Conservation (phyloP, 2,329 filamentous ascomycete species). For the Ambrosiella beaveri region DNA sequence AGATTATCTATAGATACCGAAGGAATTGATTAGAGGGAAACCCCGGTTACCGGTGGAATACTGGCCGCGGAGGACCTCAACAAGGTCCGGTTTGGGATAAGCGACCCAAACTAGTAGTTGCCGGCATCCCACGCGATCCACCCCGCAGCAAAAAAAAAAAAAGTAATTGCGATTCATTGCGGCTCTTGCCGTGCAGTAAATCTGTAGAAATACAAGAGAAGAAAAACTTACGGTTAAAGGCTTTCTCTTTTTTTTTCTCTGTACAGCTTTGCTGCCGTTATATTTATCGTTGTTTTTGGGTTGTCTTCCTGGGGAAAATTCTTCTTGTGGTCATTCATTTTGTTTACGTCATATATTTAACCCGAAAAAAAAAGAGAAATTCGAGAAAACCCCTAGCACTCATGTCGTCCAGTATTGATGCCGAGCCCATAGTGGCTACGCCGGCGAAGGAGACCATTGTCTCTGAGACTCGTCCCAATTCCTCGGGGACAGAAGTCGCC, state of each 20-base stretch:
- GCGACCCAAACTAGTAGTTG: not conserved
- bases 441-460: not conserved
- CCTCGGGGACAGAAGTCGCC: not conserved
- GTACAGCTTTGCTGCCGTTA: constrained; percentile 1
- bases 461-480: not conserved
- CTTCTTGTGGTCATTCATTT: not conserved
- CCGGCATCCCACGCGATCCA: not conserved
- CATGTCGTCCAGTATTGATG: not conserved
- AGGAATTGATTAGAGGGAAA: no score
- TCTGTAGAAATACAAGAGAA: not conserved
- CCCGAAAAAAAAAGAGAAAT: not conserved
- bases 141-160: not conserved
- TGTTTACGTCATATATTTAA: not conserved
- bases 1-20: no score
- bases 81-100: not conserved
- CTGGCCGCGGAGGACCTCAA: not conserved
- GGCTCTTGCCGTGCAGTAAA: not conserved
- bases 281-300: constrained; percentile 3
- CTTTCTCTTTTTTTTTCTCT: not conserved
- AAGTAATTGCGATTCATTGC: no score
- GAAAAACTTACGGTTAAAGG: not conserved
- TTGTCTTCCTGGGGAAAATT: constrained; percentile 7
- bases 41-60: no score
- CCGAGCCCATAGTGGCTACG: not conserved
- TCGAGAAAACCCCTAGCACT: not conserved